These are phyloP conservation scores for Deinandra increscens DNA, from an alignment of 129 eudicot genomes.

Conservation along the genomic window DNA sequence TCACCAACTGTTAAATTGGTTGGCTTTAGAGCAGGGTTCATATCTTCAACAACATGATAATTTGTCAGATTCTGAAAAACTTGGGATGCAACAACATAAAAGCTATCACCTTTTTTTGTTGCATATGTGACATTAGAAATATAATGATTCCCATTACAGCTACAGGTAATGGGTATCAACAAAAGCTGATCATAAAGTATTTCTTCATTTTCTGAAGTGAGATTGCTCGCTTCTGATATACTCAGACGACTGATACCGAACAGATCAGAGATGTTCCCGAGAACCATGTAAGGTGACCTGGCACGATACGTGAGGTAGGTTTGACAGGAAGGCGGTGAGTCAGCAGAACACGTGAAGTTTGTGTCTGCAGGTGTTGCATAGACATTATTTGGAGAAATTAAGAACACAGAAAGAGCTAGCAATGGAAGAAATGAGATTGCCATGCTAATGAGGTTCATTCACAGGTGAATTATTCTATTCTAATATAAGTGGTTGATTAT, in stretches of 20 bases:
- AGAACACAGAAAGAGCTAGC: slow-evolving; percentile 25
- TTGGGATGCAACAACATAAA: slow-evolving; percentile 52
- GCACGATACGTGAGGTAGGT: slow-evolving; percentile 64
- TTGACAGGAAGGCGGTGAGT: slow-evolving; percentile 52
- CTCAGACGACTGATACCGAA: slow-evolving; percentile 54
- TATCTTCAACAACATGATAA: slow-evolving; percentile 44
- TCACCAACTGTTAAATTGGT: slow-evolving; percentile 54
- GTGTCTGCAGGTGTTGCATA: slow-evolving; percentile 40
- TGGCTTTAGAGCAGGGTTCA: slow-evolving; percentile 62
- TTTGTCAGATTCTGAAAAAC: slow-evolving; percentile 61
- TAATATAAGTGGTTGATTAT: slow-evolving; percentile 21
- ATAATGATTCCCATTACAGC: slow-evolving; percentile 47
- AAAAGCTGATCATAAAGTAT: slow-evolving; percentile 55
- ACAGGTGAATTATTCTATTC: slow-evolving; percentile 6
- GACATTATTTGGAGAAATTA: slow-evolving; percentile 30
- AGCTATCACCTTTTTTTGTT: slow-evolving; percentile 60
- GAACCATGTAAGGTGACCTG: slow-evolving; percentile 44
- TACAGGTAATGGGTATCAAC: slow-evolving; percentile 58
- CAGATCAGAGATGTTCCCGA: slow-evolving; percentile 58
- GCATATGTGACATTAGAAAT: slow-evolving; percentile 52
- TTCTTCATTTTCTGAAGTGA: slow-evolving; percentile 46
- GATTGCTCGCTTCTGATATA: slow-evolving; percentile 50
- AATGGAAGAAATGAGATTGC: slow-evolving; percentile 37
- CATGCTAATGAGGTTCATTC: slow-evolving; percentile 40
- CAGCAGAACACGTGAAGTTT: slow-evolving; percentile 52